Conservation (phyloP, 805 yeast genomes). For the Hanseniaspora lachancei region DNA sequence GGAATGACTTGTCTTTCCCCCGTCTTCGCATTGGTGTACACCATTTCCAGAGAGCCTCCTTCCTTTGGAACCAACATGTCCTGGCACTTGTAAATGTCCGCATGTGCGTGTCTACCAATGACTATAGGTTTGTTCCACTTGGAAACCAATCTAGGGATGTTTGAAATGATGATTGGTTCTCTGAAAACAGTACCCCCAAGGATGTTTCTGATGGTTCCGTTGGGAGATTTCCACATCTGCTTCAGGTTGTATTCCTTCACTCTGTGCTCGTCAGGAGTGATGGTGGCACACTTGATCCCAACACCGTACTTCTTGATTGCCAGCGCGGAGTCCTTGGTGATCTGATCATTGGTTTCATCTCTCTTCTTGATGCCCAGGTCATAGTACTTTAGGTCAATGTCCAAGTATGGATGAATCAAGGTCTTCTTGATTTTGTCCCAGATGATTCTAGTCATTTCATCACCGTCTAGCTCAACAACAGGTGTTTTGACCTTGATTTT, state of each 20-base stretch:
- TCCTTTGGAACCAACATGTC: conserved; percentile 50
- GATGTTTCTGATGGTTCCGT: conserved; percentile 72
- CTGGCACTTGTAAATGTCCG: conserved; percentile 74
- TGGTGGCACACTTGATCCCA: conserved; percentile 75
- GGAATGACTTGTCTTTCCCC: conserved; percentile 28
- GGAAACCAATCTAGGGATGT: conserved; percentile 64
- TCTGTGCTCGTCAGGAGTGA: conserved; percentile 71
- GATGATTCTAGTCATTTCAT: conserved; percentile 76
- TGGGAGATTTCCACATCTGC: conserved; percentile 78
- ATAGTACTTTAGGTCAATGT: conserved; percentile 62
- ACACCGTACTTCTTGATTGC: conserved; percentile 66
- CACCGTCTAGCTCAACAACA: conserved; percentile 70
- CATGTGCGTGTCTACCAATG: conserved; percentile 77
- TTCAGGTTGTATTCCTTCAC: conserved; percentile 60
- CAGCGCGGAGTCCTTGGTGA: conserved; percentile 66
- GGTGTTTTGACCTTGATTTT: conserved; percentile 63
- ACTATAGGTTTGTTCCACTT: conserved; percentile 74
- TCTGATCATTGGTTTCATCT: conserved; percentile 58
- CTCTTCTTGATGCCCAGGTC: conserved; percentile 58
- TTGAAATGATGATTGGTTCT: conserved; percentile 69
- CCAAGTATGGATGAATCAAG: conserved; percentile 55
- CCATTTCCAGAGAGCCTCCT: conserved; percentile 54
- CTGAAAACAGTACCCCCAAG: conserved; percentile 75
- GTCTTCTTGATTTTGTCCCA: conserved; percentile 63
- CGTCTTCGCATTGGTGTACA: conserved; percentile 47